Evolutionary conservation across 768 basidiomycete genomes (phyloP).

Genomic region (Boletus fagicola): DNA sequence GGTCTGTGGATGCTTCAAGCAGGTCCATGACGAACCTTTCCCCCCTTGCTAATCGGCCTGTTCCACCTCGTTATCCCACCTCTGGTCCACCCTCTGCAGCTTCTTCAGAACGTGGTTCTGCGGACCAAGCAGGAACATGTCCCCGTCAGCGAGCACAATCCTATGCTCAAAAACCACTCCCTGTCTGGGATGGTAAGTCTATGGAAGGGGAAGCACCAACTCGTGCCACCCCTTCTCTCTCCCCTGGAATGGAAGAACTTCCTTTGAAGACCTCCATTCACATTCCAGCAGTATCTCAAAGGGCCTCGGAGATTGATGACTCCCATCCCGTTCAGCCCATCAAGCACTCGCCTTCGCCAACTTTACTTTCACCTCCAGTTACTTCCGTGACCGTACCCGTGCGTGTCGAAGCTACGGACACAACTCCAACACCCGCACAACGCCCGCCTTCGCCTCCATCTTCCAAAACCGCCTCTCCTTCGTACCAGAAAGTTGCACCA

Average conservation of each 20-base stretch:
- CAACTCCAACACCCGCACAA: background rate
- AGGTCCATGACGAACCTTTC: constrained; percentile 42
- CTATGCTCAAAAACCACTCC: constrained; percentile 19
- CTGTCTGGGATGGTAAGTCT: constrained; percentile 20
- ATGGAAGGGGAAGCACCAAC: constrained; percentile 8
- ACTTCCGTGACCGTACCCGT: constrained; percentile 2
- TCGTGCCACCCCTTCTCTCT: constrained; percentile 6
- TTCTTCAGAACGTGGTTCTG: constrained; percentile 34
- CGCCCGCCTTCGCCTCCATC: constrained; percentile 8
- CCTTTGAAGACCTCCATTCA: background rate
- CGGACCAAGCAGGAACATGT: constrained; percentile 15
- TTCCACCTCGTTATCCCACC: constrained; percentile 56
- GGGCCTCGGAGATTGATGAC: constrained; percentile 4
- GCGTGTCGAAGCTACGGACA: constrained; percentile 1
- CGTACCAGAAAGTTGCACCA: constrained; percentile 8
- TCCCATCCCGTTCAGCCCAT: constrained; percentile 3
- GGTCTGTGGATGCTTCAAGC: constrained; percentile 23
- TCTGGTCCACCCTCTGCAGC: constrained; percentile 47
- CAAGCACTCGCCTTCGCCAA: constrained; percentile 3
- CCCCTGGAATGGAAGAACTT: constrained; percentile 6
- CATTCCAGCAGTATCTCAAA: constrained; percentile 7
- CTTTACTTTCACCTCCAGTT: constrained; percentile 2
- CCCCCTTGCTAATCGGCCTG: constrained; percentile 54
- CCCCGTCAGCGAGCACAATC: constrained; percentile 32
- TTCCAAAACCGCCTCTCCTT: constrained; percentile 12